Conservation (phyloP, 768 basidiomycete species). For the Boletus rubroflammeus region DNA sequence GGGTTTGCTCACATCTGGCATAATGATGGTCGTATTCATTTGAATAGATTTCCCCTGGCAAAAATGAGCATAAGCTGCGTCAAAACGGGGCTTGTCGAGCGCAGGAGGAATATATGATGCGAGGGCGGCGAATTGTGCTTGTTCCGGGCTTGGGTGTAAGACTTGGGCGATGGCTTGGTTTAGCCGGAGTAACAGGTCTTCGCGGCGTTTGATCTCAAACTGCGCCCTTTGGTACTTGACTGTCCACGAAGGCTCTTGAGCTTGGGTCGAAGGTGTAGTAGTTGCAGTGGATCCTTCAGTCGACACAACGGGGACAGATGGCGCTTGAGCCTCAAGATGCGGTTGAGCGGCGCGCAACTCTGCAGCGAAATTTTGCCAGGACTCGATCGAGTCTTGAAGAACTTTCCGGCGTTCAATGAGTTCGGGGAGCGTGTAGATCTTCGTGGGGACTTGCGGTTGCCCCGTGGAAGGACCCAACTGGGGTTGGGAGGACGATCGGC, state of each 20-base stretch:
- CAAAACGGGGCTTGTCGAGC: constrained; percentile 29
- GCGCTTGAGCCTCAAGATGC: constrained; percentile 5
- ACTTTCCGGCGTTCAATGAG: constrained; percentile 23
- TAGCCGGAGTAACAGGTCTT: constrained; percentile 25
- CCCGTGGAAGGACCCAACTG: constrained; percentile 18
- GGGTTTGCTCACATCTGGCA: constrained; percentile 26
- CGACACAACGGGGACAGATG: not conserved
- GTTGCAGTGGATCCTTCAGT: not conserved
- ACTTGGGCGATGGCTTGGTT: constrained; percentile 28
- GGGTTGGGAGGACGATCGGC: constrained; percentile 30
- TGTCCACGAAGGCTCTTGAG: constrained; percentile 19
- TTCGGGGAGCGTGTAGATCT: constrained; percentile 24
- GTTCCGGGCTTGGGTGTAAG: constrained; percentile 20
- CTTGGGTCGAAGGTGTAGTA: not conserved
- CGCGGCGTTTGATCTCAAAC: constrained; percentile 31
- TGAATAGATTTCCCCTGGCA: constrained; percentile 27
- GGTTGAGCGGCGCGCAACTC: constrained; percentile 20
- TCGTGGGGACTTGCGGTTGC: constrained; percentile 16
- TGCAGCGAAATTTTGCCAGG: constrained; percentile 16
- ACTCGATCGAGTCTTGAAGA: constrained; percentile 28
- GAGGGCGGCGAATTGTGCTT: constrained; percentile 25
- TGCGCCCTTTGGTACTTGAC: constrained; percentile 23
- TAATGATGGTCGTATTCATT: constrained; percentile 27
- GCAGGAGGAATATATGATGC: constrained; percentile 28
- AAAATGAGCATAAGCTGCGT: constrained; percentile 26